Evolutionary conservation across 2,329 filamentous ascomycete species (phyloP).

Genomic region (Fusarium haematococcum): DNA sequence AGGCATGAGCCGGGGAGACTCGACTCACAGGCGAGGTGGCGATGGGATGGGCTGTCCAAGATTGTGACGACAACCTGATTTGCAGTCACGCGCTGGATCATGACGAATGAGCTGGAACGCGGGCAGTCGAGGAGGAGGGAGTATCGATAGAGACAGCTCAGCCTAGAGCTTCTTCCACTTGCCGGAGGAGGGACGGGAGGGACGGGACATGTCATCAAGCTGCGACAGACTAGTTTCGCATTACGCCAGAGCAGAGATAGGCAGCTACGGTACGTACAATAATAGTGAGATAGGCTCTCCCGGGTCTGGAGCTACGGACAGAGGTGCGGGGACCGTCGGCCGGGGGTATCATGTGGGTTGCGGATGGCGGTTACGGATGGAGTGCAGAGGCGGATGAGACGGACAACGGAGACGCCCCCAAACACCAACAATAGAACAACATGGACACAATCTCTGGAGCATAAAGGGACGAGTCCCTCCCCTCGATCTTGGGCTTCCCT

Average conservation of each 20-base stretch:
- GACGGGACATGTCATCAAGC: slow-evolving; percentile 32
- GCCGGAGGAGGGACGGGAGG: slow-evolving; percentile 23
- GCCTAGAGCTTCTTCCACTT: background rate
- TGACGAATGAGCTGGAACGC: slow-evolving; percentile 18
- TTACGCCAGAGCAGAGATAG: slow-evolving; percentile 22
- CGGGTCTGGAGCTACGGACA: slow-evolving; percentile 10
- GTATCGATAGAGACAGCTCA: background rate
- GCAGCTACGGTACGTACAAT: background rate
- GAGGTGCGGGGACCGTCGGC: slow-evolving; percentile 14
- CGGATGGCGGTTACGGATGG: background rate
- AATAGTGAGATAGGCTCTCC: slow-evolving; percentile 34
- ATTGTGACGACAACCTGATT: slow-evolving; percentile 11
- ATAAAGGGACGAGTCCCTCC: slow-evolving; percentile 46
- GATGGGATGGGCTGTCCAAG: slow-evolving; percentile 11
- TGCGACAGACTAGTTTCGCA: slow-evolving; percentile 25
- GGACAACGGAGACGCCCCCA: slow-evolving; percentile 14
- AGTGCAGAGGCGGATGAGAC: slow-evolving; percentile 26
- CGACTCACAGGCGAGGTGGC: slow-evolving; percentile 12
- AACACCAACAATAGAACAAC: slow-evolving; percentile 12
- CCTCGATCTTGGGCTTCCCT: slow-evolving; percentile 10
- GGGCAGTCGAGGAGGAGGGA: background rate
- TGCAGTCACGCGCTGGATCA: slow-evolving; percentile 16
- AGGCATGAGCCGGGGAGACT: slow-evolving; percentile 20
- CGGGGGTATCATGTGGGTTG: slow-evolving; percentile 34
- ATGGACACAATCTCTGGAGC: slow-evolving; percentile 28